Percentiles rank a stretch among this genome's conserved stretches.
These are phyloP conservation scores for Epichloe glyceriae DNA, from an alignment of 2,329 filamentous ascomycete species.

Conservation along the genomic window DNA sequence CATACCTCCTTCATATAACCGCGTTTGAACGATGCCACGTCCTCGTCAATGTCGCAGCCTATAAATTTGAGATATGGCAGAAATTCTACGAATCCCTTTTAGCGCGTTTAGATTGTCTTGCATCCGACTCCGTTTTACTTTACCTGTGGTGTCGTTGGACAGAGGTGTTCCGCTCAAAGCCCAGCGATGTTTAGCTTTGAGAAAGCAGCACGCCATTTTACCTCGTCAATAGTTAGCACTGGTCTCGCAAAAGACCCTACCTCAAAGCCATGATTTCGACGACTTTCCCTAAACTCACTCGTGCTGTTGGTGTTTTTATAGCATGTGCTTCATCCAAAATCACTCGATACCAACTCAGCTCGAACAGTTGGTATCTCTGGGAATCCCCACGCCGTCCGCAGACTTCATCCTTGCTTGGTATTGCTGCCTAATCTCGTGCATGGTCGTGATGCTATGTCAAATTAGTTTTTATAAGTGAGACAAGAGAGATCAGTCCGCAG, in stretches of 20 bases:
- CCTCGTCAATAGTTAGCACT: background rate
- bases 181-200: constrained; percentile 21
- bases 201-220: constrained; percentile 11
- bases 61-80: constrained; percentile 23
- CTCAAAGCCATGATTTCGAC: background rate
- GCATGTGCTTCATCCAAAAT: constrained; percentile 44
- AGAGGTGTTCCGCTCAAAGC: constrained; percentile 24
- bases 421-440: constrained; percentile 13
- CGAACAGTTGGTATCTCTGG: background rate
- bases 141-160: constrained; percentile 19
- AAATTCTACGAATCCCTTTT: constrained; percentile 16
- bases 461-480: background rate
- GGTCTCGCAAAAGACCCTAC: background rate
- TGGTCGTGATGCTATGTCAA: constrained; percentile 16
- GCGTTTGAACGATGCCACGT: background rate
- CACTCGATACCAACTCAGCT: constrained; percentile 31
- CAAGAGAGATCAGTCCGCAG: background rate
- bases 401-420: background rate
- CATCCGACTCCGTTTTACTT: background rate
- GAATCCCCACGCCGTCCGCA: too few species aligned
- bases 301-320: constrained; percentile 35
- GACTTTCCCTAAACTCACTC: constrained; percentile 13
- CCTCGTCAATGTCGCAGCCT: constrained; percentile 8
- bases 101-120: background rate
- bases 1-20: constrained; percentile 12